Evolutionary conservation across 306 rosid genomes (phyloP).

Genomic region (Glycine tomentella): DNA sequence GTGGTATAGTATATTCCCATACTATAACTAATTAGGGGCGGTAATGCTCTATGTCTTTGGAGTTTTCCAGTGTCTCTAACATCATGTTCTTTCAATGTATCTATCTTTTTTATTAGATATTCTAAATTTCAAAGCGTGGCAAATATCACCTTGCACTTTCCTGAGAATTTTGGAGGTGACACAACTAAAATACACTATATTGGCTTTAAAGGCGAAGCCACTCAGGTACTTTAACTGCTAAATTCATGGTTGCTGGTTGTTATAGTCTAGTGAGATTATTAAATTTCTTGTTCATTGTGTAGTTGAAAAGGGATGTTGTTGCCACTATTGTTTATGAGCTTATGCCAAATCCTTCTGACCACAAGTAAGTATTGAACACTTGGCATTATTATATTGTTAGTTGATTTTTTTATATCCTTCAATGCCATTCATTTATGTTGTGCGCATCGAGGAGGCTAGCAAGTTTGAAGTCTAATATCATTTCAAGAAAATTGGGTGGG

Average conservation of each 20-base stretch:
- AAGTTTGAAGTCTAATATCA: slow-evolving; percentile 21
- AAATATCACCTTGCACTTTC: slow-evolving; percentile 93
- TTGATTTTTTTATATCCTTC: slow-evolving; percentile 24
- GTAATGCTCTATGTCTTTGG: background rate
- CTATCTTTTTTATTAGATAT: slow-evolving; percentile 60
- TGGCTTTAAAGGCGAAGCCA: slow-evolving; percentile 98
- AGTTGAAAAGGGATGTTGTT: slow-evolving; percentile 93
- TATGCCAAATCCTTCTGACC: slow-evolving; percentile 97
- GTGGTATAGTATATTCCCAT: slow-evolving; percentile 12
- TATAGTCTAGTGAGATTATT: slow-evolving; percentile 8
- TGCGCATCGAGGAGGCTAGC: slow-evolving; percentile 16
- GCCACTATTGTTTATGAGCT: slow-evolving; percentile 92
- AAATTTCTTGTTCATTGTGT: slow-evolving; percentile 43
- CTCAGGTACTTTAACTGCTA: slow-evolving; percentile 70
- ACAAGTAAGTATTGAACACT: slow-evolving; percentile 69
- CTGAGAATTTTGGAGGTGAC: slow-evolving; percentile 90
- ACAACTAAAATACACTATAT: slow-evolving; percentile 81
- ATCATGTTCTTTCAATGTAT: slow-evolving; percentile 36
- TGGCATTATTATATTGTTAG: background rate
- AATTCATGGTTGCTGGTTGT: slow-evolving; percentile 27
- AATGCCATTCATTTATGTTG: slow-evolving; percentile 1
- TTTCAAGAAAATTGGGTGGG: background rate
- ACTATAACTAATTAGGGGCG: background rate
- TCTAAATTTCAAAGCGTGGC: slow-evolving; percentile 94
- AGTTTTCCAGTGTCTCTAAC: background rate